Evolutionary conservation across 768 basidiomycete species (phyloP), one percentile per base, ranked within the genome.

Genomic region (Russula griseocarnosa): DNA sequence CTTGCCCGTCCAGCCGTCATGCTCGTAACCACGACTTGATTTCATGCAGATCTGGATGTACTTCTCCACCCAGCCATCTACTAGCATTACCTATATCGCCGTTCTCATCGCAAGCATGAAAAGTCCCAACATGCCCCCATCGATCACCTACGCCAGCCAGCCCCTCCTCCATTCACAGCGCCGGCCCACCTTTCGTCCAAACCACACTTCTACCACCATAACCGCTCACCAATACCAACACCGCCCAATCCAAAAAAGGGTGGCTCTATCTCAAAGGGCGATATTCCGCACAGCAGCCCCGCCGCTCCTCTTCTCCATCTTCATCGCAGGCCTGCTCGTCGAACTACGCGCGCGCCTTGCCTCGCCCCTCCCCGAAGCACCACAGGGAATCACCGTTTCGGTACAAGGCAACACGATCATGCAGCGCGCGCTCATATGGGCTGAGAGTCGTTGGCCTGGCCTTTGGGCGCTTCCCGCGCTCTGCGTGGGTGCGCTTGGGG

Each of bases 391-490:
- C 14, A 1, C 36, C 26, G 47, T 65, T 20, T 47, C 63, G 1
- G 18, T 51, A 11, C 54, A 2, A 0, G 63, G 58, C 4, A 30
- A 44, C 24, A 56, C 63, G 4, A 8, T 18, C 28, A 38, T 47
- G 63, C 58, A 65, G 49, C 47, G 59, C 7, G 63, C 14, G 40
- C 49, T 65, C 8, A 26, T 65, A n/a, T 65, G 63, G 63, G 63
- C 63, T 11, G 63, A 60, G 49, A 30, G 40, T 47, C 59, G 30
- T 46, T 65, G 63, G 63, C 54, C 63, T 3, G 59, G 63, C 24
- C 5, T 30, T 20, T 65, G 63, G 63, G 58, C 38, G 20, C 54
- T 65, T 13, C 63, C 59, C 3, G 42, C 51, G 40, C 42, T 55
- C 20, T 65, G 63, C 40, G 58, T 14, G 3, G 54, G 18, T 1